Conservation (phyloP, 306 rosid genomes). For the Dalbergia cultrata region DNA sequence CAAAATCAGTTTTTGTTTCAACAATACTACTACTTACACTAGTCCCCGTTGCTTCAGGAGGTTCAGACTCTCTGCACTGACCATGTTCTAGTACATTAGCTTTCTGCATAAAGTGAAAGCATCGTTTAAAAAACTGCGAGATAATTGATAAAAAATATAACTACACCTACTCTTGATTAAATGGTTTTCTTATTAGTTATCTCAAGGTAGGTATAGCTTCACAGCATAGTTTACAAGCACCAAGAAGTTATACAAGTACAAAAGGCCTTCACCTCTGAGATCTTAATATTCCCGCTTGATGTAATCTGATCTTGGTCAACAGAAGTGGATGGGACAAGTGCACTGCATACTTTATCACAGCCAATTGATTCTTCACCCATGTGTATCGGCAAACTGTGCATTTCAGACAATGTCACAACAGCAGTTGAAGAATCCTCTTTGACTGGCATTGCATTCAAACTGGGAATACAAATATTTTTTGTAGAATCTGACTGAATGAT, state of each 20-base stretch:
- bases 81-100: conserved; percentile 54
- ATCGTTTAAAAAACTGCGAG: conserved; percentile 27
- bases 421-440: conserved; percentile 60
- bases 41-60: conserved; percentile 51
- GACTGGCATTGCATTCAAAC: conserved; percentile 53
- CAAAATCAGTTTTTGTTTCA: conserved; percentile 54
- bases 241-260: conserved; percentile 8
- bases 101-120: conserved; percentile 62
- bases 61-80: conserved; percentile 48
- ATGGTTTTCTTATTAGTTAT: conserved; percentile 35
- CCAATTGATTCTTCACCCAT: conserved; percentile 52
- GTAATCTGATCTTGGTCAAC: conserved; percentile 43
- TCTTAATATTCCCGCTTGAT: conserved; percentile 44
- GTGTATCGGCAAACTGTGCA: conserved; percentile 50
- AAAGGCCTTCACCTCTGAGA: neutral
- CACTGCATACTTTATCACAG: conserved; percentile 54
- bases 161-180: conserved; percentile 29
- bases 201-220: conserved; percentile 13
- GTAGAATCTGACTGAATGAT: conserved; percentile 61
- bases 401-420: conserved; percentile 59
- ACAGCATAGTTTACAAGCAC: conserved; percentile 36
- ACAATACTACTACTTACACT: conserved; percentile 42
- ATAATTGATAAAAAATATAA: conserved; percentile 24
- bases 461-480: conserved; percentile 59
- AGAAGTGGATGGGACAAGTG: conserved; percentile 50